phyloP scores from a whole-genome alignment of 192 early-diverging fungal species.

The Backusella psychrophila region DNA sequence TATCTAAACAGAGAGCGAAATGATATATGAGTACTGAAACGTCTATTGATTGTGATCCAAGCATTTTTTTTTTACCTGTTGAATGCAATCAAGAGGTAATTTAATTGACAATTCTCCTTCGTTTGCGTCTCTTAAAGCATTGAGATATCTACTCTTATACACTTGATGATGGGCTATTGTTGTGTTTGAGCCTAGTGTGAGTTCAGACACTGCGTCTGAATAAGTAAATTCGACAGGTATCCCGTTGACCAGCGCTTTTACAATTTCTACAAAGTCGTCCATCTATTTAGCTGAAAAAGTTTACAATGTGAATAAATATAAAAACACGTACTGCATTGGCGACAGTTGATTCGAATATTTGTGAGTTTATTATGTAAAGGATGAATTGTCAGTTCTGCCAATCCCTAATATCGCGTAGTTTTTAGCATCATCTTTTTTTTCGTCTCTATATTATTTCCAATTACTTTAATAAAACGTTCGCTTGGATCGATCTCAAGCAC shows the following conservation, averaged over 20 bases:
- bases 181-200: slow-evolving; percentile 33
- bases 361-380: slow-evolving; percentile 40
- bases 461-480: slow-evolving; percentile 45
- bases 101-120: slow-evolving; percentile 45
- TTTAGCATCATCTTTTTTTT: not conserved
- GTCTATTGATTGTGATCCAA: not conserved
- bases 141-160: slow-evolving; percentile 43
- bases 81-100: slow-evolving; percentile 38
- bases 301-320: not conserved
- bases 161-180: slow-evolving; percentile 46
- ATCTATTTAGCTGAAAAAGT: slow-evolving; percentile 1
- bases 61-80: slow-evolving; percentile 8
- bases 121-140: slow-evolving; percentile 45
- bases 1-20: not conserved
- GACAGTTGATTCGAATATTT: slow-evolving; percentile 42
- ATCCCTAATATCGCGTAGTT: slow-evolving; percentile 34
- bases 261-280: slow-evolving; percentile 26
- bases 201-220: slow-evolving; percentile 43
- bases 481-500: slow-evolving; percentile 50
- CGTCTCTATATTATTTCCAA: not conserved
- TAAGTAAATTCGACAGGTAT: slow-evolving; percentile 34
- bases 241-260: slow-evolving; percentile 36
- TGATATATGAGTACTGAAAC: not conserved
- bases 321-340: slow-evolving; percentile 43
- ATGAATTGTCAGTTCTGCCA: slow-evolving; percentile 47